Conservation (phyloP, 2,329 filamentous ascomycete genomes). For the Colletotrichum tropicicola region DNA sequence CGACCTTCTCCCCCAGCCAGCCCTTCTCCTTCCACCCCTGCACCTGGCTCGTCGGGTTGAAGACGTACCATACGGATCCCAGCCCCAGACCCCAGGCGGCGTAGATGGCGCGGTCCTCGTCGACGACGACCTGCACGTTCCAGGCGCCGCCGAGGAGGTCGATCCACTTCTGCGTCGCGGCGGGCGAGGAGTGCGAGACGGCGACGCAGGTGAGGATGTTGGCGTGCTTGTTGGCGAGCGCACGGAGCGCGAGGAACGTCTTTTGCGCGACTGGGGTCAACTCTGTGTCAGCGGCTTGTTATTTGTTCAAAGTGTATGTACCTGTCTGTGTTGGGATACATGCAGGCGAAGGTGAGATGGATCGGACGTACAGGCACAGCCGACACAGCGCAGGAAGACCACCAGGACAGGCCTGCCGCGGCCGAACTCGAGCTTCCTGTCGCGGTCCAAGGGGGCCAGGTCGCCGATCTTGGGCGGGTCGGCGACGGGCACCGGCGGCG, state of each 20-base stretch:
- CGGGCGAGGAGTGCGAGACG: slow-evolving; percentile 65
- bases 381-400: slow-evolving; percentile 63
- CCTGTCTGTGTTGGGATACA: background rate
- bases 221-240: slow-evolving; percentile 61
- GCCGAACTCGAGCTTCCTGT: slow-evolving; percentile 52
- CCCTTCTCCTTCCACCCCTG: slow-evolving; percentile 64
- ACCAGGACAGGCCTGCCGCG: slow-evolving; percentile 55
- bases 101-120: slow-evolving; percentile 65
- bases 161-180: slow-evolving; percentile 66
- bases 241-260: slow-evolving; percentile 64
- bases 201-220: slow-evolving; percentile 62
- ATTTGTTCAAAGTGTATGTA: background rate
- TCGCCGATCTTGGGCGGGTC: slow-evolving; percentile 58
- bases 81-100: slow-evolving; percentile 67
- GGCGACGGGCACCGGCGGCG: slow-evolving; percentile 56
- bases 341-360: slow-evolving; percentile 6
- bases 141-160: slow-evolving; percentile 66
- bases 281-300: background rate
- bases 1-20: slow-evolving; percentile 62
- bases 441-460: slow-evolving; percentile 56
- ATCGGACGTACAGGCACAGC: slow-evolving; percentile 60
- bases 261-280: slow-evolving; percentile 61
- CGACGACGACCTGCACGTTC: slow-evolving; percentile 63
- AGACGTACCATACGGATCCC: slow-evolving; percentile 58
- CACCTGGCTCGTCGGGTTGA: slow-evolving; percentile 62